Base-by-base conservation (phyloP, 2,329 filamentous ascomycete species). In the Cytospora piceicola region DNA sequence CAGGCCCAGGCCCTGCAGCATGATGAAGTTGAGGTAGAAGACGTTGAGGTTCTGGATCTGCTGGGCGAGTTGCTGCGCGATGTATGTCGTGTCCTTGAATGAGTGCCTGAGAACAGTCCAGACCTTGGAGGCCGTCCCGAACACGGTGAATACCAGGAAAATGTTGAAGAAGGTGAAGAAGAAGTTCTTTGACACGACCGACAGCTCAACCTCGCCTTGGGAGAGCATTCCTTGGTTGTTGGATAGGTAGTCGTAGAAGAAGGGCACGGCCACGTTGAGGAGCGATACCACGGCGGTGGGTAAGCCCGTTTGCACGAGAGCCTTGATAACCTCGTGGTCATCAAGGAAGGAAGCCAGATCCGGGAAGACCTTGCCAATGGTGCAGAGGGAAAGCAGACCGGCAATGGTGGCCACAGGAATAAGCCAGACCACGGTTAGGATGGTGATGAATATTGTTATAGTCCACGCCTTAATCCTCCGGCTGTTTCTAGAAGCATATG, bases 101-200 rank as follows among this genome's bases (percentile, higher is more conserved):
- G 90, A 87, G 57, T 94, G 86, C 62, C 87, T 87, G 56, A 98
- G 82, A 61, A 90, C 85, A 39, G 83, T 82, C 77, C 88, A 88
- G 73, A 97, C 91, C 62, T 89, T 87, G 49, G 90, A 88, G 78
- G 91, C 92, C 5, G 93, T 93, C 62, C 91, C 91, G 55, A 96
- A 91, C 30, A 95, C 85, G 0, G 94, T 96, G 76, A 98, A 97
- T 54, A 98, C 87, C 59, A 98, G 86, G 78, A 99, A 99, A 65
- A 98, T 92, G 78, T 99, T 99, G 86, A 99, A 98, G 78, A 99
- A 99, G 12, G 91, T 94, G 76, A 99, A 99, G 83, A 98, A 97
- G 80, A 98, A 99, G 77, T 98, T 99, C 80, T 99, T 99, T 62
- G 93, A 97, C 70, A 99, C 94, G 54, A 96, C 84, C 0, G 95